Percentiles rank a stretch among this genome's conserved stretches.
phyloP scores from a whole-genome alignment of 2,329 filamentous ascomycete species.

The Monilinia laxa region DNA sequence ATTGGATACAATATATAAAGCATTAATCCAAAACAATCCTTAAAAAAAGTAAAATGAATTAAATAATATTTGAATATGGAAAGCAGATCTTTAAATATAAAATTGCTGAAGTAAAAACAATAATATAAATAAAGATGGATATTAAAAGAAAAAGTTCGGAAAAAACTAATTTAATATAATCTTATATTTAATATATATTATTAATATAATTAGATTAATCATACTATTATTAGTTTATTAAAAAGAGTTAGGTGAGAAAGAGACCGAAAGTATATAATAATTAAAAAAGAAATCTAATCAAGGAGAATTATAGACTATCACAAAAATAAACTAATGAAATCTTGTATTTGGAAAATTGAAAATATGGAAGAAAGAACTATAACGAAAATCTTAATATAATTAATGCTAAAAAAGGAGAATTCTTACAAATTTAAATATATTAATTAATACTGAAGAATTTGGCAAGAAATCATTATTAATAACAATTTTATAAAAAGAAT shows the following conservation, averaged over 20 bases:
- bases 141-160: neutral
- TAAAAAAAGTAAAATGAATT: too few relatives aligned
- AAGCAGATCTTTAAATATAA: too few relatives aligned
- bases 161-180: neutral
- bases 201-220: too few relatives aligned
- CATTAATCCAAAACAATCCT: too few relatives aligned
- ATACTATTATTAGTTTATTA: neutral
- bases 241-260: neutral
- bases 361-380: neutral
- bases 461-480: neutral
- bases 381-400: neutral
- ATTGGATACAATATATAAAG: too few relatives aligned
- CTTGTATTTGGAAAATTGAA: neutral
- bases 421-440: neutral
- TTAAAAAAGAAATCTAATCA: neutral
- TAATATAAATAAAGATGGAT: too few relatives aligned
- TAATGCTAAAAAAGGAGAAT: neutral
- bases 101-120: too few relatives aligned
- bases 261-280: accelerated
- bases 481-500: neutral
- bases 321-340: neutral
- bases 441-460: neutral
- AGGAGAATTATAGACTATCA: neutral
- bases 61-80: too few relatives aligned
- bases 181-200: neutral